Conservation (phyloP, 371 early-diverging fungal genomes). For the Haplosporangium sp. region DNA sequence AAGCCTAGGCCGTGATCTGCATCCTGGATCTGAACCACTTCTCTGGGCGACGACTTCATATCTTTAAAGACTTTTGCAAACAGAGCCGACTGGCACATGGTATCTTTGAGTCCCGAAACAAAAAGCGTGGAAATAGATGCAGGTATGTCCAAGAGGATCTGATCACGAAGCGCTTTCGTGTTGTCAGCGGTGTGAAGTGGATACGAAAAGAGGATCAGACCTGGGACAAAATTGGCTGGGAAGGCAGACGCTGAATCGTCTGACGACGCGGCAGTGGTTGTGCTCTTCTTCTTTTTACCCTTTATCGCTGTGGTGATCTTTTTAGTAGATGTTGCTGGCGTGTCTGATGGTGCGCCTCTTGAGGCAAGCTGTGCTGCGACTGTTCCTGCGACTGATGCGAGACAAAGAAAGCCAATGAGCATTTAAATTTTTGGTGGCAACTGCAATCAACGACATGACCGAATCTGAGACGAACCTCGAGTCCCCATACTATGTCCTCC, state of each 20-base stretch:
- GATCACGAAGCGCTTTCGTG: constrained; percentile 38
- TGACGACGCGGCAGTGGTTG: background rate
- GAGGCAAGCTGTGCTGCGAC: constrained; percentile 22
- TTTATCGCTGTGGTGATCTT: background rate
- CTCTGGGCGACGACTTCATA: constrained; percentile 34
- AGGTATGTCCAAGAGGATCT: constrained; percentile 41
- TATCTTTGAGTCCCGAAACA: constrained; percentile 43
- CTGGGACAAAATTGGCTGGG: constrained; percentile 24
- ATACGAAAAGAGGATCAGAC: constrained; percentile 35
- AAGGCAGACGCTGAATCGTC: constrained; percentile 4
- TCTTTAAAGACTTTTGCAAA: constrained; percentile 38
- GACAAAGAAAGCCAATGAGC: background rate
- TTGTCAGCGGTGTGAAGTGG: constrained; percentile 44
- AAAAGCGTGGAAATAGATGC: constrained; percentile 21
- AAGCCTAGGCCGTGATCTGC: constrained; percentile 47
- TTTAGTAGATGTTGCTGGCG: background rate
- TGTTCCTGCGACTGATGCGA: constrained; percentile 36
- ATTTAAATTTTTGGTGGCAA: constrained; percentile 36
- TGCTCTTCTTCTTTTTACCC: constrained; percentile 7
- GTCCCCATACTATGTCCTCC: constrained; percentile 52
- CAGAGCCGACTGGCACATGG: constrained; percentile 37
- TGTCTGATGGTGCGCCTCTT: background rate
- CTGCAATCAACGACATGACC: background rate
- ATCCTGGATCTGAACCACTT: constrained; percentile 28
- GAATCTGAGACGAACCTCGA: constrained; percentile 24